Conservation (phyloP, 2,329 filamentous ascomycete species). For the Trichoderma lentiforme region DNA sequence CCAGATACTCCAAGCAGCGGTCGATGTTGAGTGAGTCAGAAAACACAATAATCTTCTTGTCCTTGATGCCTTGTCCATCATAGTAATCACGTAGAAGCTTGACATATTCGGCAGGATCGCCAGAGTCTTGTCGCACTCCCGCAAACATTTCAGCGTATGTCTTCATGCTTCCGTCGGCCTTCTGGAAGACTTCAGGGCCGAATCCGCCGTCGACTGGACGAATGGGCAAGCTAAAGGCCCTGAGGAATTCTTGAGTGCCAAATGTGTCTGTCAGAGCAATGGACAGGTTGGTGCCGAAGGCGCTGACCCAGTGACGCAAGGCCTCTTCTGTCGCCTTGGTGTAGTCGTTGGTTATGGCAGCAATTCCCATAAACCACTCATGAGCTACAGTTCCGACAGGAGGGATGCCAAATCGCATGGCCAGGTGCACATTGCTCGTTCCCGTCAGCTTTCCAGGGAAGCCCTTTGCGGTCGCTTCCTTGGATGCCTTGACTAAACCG, state of each 20-base stretch:
- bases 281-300: conserved; percentile 79
- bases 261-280: conserved; percentile 97
- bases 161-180: conserved; percentile 41
- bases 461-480: conserved; percentile 63
- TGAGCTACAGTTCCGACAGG: conserved; percentile 89
- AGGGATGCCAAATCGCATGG: conserved; percentile 82
- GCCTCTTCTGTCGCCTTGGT: conserved; percentile 78
- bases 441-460: conserved; percentile 73
- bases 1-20: conserved; percentile 85
- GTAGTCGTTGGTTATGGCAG: conserved; percentile 86
- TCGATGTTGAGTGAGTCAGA: conserved; percentile 94
- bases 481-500: conserved; percentile 75
- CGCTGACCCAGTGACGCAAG: conserved; percentile 83
- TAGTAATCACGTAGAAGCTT: conserved; percentile 80
- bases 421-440: conserved; percentile 95
- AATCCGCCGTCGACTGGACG: conserved; percentile 42
- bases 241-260: conserved; percentile 84
- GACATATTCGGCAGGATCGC: conserved; percentile 77
- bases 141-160: conserved; percentile 80
- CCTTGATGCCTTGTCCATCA: conserved; percentile 67
- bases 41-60: conserved; percentile 87
- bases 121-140: conserved; percentile 86
- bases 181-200: conserved; percentile 41
- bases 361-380: conserved; percentile 99
- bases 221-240: conserved; percentile 70